Conservation (phyloP, 441 rosid species). For the Rhodomyrtus psidioides region DNA sequence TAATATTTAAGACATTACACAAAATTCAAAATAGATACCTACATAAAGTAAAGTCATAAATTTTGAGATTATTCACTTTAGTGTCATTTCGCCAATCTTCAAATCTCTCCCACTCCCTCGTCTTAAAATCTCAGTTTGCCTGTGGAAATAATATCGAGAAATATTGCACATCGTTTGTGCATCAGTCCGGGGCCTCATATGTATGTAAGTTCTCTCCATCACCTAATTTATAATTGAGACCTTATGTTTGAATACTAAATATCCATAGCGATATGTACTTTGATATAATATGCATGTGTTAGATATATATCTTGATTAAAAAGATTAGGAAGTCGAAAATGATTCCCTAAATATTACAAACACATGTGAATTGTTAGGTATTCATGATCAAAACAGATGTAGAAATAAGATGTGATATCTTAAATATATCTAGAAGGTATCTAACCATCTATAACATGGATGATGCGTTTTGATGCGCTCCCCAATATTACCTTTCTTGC, state of each 20-base stretch:
- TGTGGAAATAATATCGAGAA: not conserved
- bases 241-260: not conserved
- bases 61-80: not conserved
- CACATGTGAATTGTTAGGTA: not conserved
- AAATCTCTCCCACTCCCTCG: not conserved
- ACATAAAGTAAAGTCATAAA: not conserved
- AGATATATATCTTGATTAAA: not conserved
- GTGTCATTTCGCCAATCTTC: not conserved
- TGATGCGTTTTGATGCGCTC: not conserved
- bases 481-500: not conserved
- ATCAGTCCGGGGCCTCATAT: not conserved
- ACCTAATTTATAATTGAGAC: not conserved
- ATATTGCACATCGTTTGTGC: not conserved
- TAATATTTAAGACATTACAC: not conserved
- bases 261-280: not conserved
- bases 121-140: not conserved
- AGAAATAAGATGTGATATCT: no score
- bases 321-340: not conserved
- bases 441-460: not conserved
- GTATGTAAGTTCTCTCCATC: not conserved
- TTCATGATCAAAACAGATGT: no score
- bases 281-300: not conserved
- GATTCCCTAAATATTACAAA: not conserved
- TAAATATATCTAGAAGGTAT: no score
- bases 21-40: not conserved